A percentile compares a stretch with the other conserved stretches of the same genome.
Evolutionary conservation across 2,329 filamentous ascomycete species (phyloP).

Genomic region (Thielaviopsis musarum): DNA sequence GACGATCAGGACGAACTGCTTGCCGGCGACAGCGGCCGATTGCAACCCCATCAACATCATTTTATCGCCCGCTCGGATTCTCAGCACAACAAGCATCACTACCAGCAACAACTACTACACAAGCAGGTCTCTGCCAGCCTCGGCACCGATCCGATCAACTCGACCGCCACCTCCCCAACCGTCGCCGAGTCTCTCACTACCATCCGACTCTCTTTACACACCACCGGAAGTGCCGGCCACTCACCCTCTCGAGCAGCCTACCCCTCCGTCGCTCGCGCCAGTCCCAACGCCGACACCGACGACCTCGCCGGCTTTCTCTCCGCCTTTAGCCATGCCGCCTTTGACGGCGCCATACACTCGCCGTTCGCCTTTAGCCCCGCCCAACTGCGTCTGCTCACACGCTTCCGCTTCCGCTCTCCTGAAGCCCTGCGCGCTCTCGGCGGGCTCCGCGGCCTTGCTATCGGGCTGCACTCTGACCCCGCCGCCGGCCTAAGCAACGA

Average conservation of each 20-base stretch:
- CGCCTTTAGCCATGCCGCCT: constrained; percentile 5
- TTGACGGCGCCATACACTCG: constrained; percentile 17
- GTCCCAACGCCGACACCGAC: background rate
- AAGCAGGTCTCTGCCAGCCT: background rate
- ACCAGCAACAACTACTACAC: background rate
- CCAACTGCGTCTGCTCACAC: constrained; percentile 35
- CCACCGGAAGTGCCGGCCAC: background rate
- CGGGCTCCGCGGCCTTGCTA: constrained; percentile 34
- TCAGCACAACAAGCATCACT: background rate
- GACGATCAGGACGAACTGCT: background rate
- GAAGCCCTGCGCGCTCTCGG: constrained; percentile 33
- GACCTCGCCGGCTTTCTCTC: constrained; percentile 1
- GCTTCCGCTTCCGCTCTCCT: constrained; percentile 27
- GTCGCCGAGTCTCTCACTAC: background rate
- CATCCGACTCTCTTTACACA: constrained; percentile 1
- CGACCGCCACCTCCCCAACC: background rate
- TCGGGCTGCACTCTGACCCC: constrained; percentile 32
- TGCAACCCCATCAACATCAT: background rate
- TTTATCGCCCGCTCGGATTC: background rate
- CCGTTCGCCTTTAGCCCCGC: constrained; percentile 37
- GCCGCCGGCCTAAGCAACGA: constrained; percentile 32
- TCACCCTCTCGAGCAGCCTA: background rate
- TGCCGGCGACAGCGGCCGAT: background rate
- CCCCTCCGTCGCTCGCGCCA: background rate
- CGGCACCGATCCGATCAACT: background rate